Evolutionary conservation across 2,329 filamentous ascomycete species (phyloP).

Genomic region (Paramyrothecium sp.): DNA sequence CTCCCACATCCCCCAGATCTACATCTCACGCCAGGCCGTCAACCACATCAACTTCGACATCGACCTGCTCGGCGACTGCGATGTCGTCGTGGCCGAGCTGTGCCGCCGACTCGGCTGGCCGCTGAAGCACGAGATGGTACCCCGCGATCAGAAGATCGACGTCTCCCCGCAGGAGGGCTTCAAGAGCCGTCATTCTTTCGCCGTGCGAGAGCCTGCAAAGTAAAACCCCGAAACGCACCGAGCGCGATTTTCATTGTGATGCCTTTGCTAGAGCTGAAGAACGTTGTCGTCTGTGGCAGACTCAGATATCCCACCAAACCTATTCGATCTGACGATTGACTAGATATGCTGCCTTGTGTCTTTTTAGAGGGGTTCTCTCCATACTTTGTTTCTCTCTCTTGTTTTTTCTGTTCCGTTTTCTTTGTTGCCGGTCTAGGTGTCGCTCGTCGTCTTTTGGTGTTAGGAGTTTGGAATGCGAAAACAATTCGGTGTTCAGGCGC

Average conservation of each 20-base stretch:
- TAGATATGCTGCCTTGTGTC: no score
- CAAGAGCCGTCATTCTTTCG: conserved; percentile 36
- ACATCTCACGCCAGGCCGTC: conserved; percentile 82
- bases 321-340: neutral
- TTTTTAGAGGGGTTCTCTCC: no score
- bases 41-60: conserved; percentile 94
- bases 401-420: neutral
- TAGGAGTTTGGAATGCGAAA: neutral
- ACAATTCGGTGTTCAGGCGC: no score
- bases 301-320: neutral
- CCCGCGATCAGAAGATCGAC: conserved; percentile 60
- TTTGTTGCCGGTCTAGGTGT: neutral
- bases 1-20: conserved; percentile 81
- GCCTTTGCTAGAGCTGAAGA: neutral
- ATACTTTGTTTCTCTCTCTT: neutral
- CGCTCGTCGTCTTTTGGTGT: neutral
- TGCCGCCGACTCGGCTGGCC: conserved; percentile 80
- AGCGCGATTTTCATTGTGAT: neutral
- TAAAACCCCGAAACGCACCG: neutral
- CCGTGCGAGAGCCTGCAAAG: conserved; percentile 13
- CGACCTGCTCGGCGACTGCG: conserved; percentile 92
- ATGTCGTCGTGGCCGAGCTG: conserved; percentile 84
- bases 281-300: no score
- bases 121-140: conserved; percentile 79
- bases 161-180: conserved; percentile 40